Evolutionary conservation across 2,329 filamentous ascomycete genomes (phyloP).

Genomic region (Penicillium sp.): DNA sequence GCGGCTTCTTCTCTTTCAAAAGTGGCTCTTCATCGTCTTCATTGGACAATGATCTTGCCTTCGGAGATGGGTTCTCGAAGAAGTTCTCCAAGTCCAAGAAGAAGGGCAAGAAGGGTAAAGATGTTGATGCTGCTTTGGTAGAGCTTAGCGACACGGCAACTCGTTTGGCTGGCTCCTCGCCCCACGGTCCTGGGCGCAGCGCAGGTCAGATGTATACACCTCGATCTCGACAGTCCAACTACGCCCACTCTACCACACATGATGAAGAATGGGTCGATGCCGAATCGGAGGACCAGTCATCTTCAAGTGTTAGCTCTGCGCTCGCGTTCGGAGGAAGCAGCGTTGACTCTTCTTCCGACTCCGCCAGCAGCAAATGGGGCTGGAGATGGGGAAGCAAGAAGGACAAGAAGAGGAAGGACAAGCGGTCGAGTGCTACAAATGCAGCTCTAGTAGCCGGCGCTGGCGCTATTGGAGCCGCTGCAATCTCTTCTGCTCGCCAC

Average conservation of each 20-base stretch:
- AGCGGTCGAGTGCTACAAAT: slow-evolving; percentile 25
- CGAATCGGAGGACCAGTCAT: slow-evolving; percentile 55
- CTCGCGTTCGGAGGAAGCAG: slow-evolving; percentile 63
- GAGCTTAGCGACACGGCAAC: slow-evolving; percentile 51
- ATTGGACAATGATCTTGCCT: slow-evolving; percentile 67
- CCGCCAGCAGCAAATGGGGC: slow-evolving; percentile 58
- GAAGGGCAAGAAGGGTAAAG: slow-evolving; percentile 29
- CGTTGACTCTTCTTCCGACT: slow-evolving; percentile 57
- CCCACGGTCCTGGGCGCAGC: slow-evolving; percentile 35
- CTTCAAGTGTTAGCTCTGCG: slow-evolving; percentile 55
- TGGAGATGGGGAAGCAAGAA: slow-evolving; percentile 60
- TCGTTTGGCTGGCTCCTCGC: slow-evolving; percentile 45
- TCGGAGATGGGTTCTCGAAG: slow-evolving; percentile 57
- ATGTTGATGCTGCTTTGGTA: slow-evolving; percentile 50
- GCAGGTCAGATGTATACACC: slow-evolving; percentile 36
- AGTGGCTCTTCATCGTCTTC: slow-evolving; percentile 66
- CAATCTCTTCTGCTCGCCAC: slow-evolving; percentile 41
- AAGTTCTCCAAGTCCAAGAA: slow-evolving; percentile 39
- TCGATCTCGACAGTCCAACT: slow-evolving; percentile 31
- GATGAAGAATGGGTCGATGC: slow-evolving; percentile 57
- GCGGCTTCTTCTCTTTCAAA: slow-evolving; percentile 57
- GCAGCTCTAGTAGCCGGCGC: slow-evolving; percentile 45
- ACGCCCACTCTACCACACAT: slow-evolving; percentile 38
- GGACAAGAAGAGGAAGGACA: slow-evolving; percentile 41
- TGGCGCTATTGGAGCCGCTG: slow-evolving; percentile 45